A percentile compares a stretch with the other conserved stretches of the same genome.
Conservation (phyloP, 441 rosid genomes). For the Kokia cookei region DNA sequence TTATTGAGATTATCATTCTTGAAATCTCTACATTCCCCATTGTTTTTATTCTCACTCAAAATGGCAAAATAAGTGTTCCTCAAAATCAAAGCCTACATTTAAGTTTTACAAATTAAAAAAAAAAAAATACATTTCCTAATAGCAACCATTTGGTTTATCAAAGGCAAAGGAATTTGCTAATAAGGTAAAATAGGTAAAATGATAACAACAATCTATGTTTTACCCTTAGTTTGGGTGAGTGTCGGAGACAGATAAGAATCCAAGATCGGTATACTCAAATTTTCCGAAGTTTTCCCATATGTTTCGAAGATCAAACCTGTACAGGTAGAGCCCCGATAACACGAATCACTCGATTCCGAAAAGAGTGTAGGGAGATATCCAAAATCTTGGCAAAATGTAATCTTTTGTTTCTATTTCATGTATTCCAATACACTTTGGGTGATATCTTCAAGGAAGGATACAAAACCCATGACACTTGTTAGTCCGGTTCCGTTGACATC, state of each 20-base stretch:
- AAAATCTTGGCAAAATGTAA: neutral
- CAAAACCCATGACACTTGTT: constrained; percentile 89
- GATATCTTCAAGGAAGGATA: constrained; percentile 86
- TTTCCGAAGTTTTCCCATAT: neutral
- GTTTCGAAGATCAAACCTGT: neutral
- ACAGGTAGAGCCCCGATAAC: neutral
- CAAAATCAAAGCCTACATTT: neutral
- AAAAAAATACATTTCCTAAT: neutral
- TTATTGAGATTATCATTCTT: too few species aligned
- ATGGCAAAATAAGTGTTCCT: too few species aligned
- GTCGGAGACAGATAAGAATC: neutral
- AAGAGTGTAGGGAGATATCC: neutral
- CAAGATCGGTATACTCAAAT: neutral
- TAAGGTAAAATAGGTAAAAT: neutral
- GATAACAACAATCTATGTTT: neutral
- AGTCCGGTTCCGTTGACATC: constrained; percentile 91
- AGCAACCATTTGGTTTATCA: neutral
- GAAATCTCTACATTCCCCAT: too few species aligned
- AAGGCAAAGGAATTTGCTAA: neutral
- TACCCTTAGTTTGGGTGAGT: neutral
- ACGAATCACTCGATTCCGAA: neutral
- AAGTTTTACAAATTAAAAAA: neutral
- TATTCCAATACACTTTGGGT: constrained; percentile 73
- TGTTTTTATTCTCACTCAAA: too few species aligned
- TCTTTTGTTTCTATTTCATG: constrained; percentile 50